phyloP scores from a whole-genome alignment of 306 rosid species.

The Bauhinia variegata region DNA sequence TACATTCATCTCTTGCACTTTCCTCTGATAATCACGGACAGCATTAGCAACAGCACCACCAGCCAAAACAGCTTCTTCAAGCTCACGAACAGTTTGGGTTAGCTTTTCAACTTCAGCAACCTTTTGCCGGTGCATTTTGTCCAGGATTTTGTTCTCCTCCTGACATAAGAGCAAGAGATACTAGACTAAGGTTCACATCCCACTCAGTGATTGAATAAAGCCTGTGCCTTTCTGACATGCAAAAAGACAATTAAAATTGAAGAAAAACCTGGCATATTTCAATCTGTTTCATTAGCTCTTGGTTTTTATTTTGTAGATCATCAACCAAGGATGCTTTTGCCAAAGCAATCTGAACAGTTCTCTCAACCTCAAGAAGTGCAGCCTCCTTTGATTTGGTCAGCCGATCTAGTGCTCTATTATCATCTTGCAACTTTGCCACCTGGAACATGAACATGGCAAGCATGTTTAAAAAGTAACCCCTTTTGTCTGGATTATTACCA shows the following conservation, averaged over 20 bases:
- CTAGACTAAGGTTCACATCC: slow-evolving; percentile 22
- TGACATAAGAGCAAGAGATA: slow-evolving; percentile 37
- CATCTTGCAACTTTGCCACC: slow-evolving; percentile 88
- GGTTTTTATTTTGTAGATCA: slow-evolving; percentile 89
- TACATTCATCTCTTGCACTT: slow-evolving; percentile 96
- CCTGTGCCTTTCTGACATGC: too few relatives aligned
- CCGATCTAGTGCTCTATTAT: slow-evolving; percentile 80
- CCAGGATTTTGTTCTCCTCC: slow-evolving; percentile 94
- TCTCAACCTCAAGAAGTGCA: slow-evolving; percentile 88
- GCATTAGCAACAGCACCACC: slow-evolving; percentile 98
- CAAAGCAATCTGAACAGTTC: slow-evolving; percentile 87
- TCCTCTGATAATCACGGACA: slow-evolving; percentile 91
- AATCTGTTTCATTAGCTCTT: slow-evolving; percentile 92
- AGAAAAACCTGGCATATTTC: slow-evolving; percentile 83
- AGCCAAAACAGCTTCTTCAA: slow-evolving; percentile 92
- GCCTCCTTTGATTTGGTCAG: slow-evolving; percentile 93
- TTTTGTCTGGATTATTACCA: slow-evolving; percentile 30
- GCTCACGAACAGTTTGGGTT: slow-evolving; percentile 86
- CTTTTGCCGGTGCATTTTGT: slow-evolving; percentile 85
- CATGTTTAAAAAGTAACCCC: slow-evolving; percentile 5
- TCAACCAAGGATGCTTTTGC: slow-evolving; percentile 93
- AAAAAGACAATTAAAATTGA: slow-evolving; percentile 3
- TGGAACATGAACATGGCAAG: slow-evolving; percentile 37
- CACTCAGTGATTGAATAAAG: slow-evolving; percentile 15
- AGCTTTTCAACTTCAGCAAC: slow-evolving; percentile 95